These are phyloP conservation scores for Niveomyces coronatus DNA, from an alignment of 2,329 filamentous ascomycete species.

Conservation along the genomic window DNA sequence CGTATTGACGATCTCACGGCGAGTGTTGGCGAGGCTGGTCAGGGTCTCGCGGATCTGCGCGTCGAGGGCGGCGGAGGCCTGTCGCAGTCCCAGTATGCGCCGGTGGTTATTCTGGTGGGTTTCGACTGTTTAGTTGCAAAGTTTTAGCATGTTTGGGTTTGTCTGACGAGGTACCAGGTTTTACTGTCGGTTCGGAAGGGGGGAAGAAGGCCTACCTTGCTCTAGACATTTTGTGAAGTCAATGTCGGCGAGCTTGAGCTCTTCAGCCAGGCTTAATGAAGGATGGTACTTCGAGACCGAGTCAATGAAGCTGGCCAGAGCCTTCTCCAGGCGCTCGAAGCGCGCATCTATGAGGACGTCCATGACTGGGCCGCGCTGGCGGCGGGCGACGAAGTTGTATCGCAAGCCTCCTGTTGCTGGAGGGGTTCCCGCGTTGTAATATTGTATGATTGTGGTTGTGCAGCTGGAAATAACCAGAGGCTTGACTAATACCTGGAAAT, in stretches of 20 bases:
- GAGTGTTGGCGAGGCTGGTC: constrained; percentile 57
- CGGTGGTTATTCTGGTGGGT: constrained; percentile 65
- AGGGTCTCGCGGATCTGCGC: constrained; percentile 62
- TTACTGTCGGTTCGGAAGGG: no score
- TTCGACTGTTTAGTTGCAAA: constrained; percentile 45
- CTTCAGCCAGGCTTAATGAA: constrained; percentile 53
- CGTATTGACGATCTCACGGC: constrained; percentile 59
- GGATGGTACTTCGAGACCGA: constrained; percentile 78
- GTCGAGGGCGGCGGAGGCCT: constrained; percentile 55
- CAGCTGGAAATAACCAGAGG: no score
- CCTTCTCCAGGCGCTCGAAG: constrained; percentile 57
- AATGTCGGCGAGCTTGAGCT: constrained; percentile 60
- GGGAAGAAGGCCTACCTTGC: constrained; percentile 49
- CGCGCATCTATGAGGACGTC: constrained; percentile 50
- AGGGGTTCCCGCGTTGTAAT: no score
- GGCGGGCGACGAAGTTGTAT: no score
- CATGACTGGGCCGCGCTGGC: constrained; percentile 42
- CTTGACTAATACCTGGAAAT: no score
- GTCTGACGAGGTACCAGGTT: no score
- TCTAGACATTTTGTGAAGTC: constrained; percentile 56
- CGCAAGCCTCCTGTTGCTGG: no score
- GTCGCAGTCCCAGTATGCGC: constrained; percentile 58
- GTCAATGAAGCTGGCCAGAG: constrained; percentile 60
- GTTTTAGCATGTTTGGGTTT: no score
- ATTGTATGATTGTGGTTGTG: not conserved